Conservation (phyloP, 2,329 filamentous ascomycete species). For the Biscogniauxia sp. region DNA sequence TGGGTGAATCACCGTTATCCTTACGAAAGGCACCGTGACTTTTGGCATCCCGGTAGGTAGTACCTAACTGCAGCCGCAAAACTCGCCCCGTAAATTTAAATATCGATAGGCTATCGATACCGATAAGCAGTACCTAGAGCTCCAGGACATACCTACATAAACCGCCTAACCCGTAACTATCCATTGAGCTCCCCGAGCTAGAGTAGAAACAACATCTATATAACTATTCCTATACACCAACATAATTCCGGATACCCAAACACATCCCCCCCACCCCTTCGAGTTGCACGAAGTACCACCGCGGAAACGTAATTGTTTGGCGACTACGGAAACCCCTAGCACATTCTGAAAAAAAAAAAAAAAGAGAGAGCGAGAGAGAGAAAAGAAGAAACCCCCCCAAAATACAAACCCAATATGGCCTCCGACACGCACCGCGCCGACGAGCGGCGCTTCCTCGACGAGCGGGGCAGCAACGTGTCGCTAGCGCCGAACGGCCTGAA, state of each 20-base stretch:
- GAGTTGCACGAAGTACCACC: neutral
- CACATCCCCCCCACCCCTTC: neutral
- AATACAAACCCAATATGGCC: constrained; percentile 13
- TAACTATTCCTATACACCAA: neutral
- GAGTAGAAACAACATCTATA: too few species aligned
- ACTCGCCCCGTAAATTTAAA: neutral
- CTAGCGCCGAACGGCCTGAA: constrained; percentile 86
- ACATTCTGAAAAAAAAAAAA: neutral
- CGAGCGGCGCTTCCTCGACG: constrained; percentile 79
- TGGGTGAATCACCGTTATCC: too few species aligned
- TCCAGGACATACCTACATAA: neutral
- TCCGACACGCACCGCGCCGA: constrained; percentile 66
- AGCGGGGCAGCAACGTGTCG: constrained; percentile 74
- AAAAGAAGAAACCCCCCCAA: neutral
- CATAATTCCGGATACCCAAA: neutral
- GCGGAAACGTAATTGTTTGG: neutral
- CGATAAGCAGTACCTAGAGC: neutral
- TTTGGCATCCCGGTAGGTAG: too few species aligned
- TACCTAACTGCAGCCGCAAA: neutral
- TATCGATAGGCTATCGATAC: neutral
- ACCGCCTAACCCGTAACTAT: too few species aligned
- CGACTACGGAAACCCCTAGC: neutral
- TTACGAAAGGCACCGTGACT: too few species aligned
- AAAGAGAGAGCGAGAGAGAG: neutral
- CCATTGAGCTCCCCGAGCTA: too few species aligned